Conservation (phyloP, 257 asterid species). For the Solanum infundibuliforme region DNA sequence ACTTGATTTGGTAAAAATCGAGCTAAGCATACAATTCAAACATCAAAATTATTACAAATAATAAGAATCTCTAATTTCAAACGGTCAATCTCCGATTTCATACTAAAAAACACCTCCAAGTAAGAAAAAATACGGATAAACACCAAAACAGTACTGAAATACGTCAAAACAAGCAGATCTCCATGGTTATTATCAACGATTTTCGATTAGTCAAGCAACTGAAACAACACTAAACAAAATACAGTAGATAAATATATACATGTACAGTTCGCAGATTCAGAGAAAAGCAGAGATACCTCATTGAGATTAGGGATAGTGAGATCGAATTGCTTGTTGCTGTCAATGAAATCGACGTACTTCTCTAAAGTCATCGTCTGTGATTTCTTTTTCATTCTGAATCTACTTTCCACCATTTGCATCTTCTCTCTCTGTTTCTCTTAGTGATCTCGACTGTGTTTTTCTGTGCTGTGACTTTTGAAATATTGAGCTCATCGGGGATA, state of each 20-base stretch:
- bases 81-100: not conserved
- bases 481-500: not conserved
- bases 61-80: not conserved
- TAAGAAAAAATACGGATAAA: not conserved
- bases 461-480: not conserved
- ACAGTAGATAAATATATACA: not conserved
- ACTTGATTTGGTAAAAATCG: not conserved
- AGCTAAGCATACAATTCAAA: not conserved
- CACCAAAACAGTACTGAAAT: not conserved
- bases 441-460: not conserved
- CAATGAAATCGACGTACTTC: slow-evolving; percentile 11
- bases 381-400: not conserved
- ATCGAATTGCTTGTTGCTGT: not conserved
- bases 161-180: not conserved
- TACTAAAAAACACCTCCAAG: not conserved
- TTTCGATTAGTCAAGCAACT: not conserved
- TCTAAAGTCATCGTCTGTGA: slow-evolving; percentile 12
- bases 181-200: not conserved
- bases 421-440: not conserved
- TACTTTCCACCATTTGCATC: not conserved
- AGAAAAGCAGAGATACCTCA: slow-evolving; percentile 1
- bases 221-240: not conserved
- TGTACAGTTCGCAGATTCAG: not conserved
- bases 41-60: not conserved
- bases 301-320: slow-evolving; percentile 5